phyloP scores from a whole-genome alignment of 352 stramenopile genomes.

The Pythium insidiosum region DNA sequence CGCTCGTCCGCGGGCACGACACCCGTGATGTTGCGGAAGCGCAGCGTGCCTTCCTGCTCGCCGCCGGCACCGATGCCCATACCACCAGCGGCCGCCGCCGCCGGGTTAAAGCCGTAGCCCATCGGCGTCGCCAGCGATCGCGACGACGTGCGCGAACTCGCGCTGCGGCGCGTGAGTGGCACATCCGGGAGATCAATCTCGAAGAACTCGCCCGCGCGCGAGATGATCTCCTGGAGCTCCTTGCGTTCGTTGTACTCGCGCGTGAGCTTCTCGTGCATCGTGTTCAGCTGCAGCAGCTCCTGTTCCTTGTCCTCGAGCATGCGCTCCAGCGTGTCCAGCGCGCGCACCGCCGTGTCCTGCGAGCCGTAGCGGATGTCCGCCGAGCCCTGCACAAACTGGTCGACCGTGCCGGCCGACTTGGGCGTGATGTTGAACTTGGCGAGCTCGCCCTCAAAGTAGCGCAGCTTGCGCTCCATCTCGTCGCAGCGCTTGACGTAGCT shows the following conservation, averaged over 20 bases:
- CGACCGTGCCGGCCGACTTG: conserved; percentile 59
- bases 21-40: conserved; percentile 92
- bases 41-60: conserved; percentile 51
- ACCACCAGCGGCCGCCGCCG: too few species aligned
- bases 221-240: conserved; percentile 80
- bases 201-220: conserved; percentile 74
- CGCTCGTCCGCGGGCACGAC: conserved; percentile 92
- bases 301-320: conserved; percentile 96
- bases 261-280: conserved; percentile 96
- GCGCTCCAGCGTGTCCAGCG: conserved; percentile 93
- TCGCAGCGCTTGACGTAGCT: conserved; percentile 98
- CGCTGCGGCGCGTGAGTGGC: conserved; percentile 33
- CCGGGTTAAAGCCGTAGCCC: conserved; percentile 42
- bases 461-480: conserved; percentile 98
- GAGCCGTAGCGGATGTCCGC: conserved; percentile 71
- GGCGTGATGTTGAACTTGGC: conserved; percentile 90
- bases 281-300: conserved; percentile 96
- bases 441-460: conserved; percentile 94
- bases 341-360: conserved; percentile 67
- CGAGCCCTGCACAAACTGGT: conserved; percentile 70
- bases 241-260: conserved; percentile 96
- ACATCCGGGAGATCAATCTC: conserved; percentile 76
- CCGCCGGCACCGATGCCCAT: conserved; percentile 1
- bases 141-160: conserved; percentile 47
- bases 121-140: conserved; percentile 14